Evolutionary conservation across 2,329 filamentous ascomycete species (phyloP), one percentile per base, ranked within the genome.

Genomic region (Diplocarpon mali): DNA sequence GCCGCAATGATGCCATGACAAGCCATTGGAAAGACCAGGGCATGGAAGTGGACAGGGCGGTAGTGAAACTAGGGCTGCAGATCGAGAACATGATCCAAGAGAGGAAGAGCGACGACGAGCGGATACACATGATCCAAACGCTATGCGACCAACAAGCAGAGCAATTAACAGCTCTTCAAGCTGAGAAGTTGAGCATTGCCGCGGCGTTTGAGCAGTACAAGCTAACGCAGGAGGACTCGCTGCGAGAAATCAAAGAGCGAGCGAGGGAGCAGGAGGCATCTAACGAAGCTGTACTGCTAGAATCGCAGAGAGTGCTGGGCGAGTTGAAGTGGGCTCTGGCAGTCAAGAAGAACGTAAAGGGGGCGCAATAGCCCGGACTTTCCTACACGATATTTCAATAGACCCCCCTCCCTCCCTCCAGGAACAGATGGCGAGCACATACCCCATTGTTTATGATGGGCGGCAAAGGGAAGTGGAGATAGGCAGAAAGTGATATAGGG

Each of bases 261-360:
- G 79, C 78, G 5, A 67, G 63, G 24, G 64, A 65, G 48, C 70
- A 76, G 50, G 81, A 85, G 58, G 65, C 70, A 20, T 73, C 82
- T 57, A 80, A 83, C 54, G 69, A 77, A 50, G 63, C 62, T 45
- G 67, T 76, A 20, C 64, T 83, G n/a, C 63, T 70, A 31, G 75
- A 80, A 57, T 67, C 79, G 35, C 69, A 70, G 52, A 68, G 74
- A 54, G 73, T 75, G n/a, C 66, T 84, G 40, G 70, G 78, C 50
- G 77, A 85, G 66, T 70, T 89, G 62, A 76, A 69, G 57, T 88
- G 83, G 83, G 80, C 83, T 12, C 70, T 88, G 52, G 77, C 73
- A 42, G 72, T 84, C 41, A 80, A 83, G 65, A 65, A 74, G 49
- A 78, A 74, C 51, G 70, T 80, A 45, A 69, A 68, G 46, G 73